Base-by-base conservation (phyloP, 192 early-diverging fungal genomes). In the Irineochytrium annulatum region DNA sequence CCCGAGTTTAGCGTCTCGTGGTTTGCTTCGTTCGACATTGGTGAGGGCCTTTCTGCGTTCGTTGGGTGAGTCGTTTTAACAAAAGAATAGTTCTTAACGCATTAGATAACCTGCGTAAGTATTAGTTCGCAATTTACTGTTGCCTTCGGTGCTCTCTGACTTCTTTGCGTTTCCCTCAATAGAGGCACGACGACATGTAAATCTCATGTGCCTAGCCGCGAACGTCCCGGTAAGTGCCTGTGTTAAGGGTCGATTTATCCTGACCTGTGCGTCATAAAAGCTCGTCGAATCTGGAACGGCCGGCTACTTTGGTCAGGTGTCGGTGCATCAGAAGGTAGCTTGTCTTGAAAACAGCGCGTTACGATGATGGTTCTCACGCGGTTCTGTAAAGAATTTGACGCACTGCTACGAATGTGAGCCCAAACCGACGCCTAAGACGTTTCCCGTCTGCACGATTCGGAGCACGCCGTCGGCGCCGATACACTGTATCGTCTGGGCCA, bases 401-500 rank as follows among this genome's bases (percentile, higher is more conserved):
- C 91, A 94, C 60, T 99, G 97, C 74, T 99, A 88, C 65, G 94
- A 97, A 58, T 99, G 97, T 62, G 84, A 86, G 29, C 89, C 90
- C 11, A 92, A 94, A 59, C 81, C 88, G 1, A 87, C 80, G 1
- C 86, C 86, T 49, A 94, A 84, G 56, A 93, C 95, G 0, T 97
- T 89, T 55, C 90, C 97, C 17, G 89, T 98, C 3, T 99, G 97
- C 68, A 99, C 97, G 3, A 98, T 99, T 63, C 84, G 97, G 34
- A 91, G 88, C 30, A 99, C 97, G 3, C 97, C 97, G 0, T 88
- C 81, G 41, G 83, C 86, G 27, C 91, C 97, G 16, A 93, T 99
- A 43, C 97, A 99, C 67, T 97, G 95, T 60, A 92, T 99, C 60
- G 95, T 98, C 27, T 99, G 97, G 97, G 91, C 95, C 60, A 99